phyloP scores from a whole-genome alignment of 768 basidiomycete genomes.

The Lentinula boryana region DNA sequence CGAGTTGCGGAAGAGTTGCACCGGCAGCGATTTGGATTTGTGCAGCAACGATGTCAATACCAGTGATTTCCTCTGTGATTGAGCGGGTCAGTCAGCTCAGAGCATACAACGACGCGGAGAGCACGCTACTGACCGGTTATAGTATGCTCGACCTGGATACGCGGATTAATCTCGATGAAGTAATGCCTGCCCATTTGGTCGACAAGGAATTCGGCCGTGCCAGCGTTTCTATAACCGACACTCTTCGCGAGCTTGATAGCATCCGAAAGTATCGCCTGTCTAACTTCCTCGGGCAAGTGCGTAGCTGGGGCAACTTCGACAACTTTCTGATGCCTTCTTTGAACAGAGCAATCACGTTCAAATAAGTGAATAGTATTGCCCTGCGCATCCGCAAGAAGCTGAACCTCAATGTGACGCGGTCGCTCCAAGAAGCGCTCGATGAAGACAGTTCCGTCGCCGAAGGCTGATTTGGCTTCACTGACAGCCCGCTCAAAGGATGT shows the following conservation, averaged over 20 bases:
- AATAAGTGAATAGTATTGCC: slow-evolving; percentile 98
- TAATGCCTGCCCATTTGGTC: slow-evolving; percentile 96
- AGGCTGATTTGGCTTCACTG: slow-evolving; percentile 92
- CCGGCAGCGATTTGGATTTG: slow-evolving; percentile 99
- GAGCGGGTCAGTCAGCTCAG: neutral
- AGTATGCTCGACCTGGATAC: slow-evolving; percentile 99
- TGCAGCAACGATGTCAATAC: slow-evolving; percentile 97
- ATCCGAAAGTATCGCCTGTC: slow-evolving; percentile 81
- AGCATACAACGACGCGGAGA: neutral
- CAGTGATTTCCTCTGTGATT: slow-evolving; percentile 91
- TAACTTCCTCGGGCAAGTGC: slow-evolving; percentile 85
- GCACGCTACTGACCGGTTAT: slow-evolving; percentile 69
- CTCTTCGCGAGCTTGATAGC: slow-evolving; percentile 93
- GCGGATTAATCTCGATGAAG: slow-evolving; percentile 99
- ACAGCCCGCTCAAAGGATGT: slow-evolving; percentile 87
- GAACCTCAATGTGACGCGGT: slow-evolving; percentile 97
- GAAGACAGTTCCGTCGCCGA: slow-evolving; percentile 98
- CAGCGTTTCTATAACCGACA: slow-evolving; percentile 94
- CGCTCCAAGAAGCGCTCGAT: slow-evolving; percentile 97
- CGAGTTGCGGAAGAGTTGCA: slow-evolving; percentile 90
- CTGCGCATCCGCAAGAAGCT: slow-evolving; percentile 83
- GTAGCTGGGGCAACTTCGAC: slow-evolving; percentile 98
- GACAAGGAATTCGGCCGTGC: slow-evolving; percentile 97
- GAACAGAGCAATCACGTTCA: slow-evolving; percentile 98
- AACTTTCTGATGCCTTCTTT: slow-evolving; percentile 96